These are phyloP conservation scores for Agapanthus africanus DNA, from an alignment of 106 monocot species.

Conservation along the genomic window DNA sequence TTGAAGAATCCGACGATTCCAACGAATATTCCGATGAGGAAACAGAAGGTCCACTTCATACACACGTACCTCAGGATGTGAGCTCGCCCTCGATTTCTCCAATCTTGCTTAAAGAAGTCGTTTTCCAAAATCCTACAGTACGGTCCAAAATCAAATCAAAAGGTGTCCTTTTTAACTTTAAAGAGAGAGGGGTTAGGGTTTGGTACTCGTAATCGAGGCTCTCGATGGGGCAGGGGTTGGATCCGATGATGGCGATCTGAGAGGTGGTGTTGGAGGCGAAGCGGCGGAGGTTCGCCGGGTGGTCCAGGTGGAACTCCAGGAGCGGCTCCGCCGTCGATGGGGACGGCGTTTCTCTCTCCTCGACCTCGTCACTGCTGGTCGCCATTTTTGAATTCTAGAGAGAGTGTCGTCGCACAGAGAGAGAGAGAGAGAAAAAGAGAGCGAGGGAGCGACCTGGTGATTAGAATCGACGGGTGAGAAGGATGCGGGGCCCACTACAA, in stretches of 20 bases:
- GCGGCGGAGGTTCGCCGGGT: constrained; percentile 30
- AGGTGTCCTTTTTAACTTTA: neutral
- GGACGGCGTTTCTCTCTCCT: neutral
- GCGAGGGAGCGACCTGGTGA: neutral
- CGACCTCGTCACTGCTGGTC: neutral
- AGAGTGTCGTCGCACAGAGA: too few species aligned
- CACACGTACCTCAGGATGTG: constrained; percentile 53
- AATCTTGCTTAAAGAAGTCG: constrained; percentile 62
- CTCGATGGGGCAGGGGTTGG: constrained; percentile 82
- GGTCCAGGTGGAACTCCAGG: too few species aligned
- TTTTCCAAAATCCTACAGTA: constrained; percentile 56
- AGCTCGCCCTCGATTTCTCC: constrained; percentile 38
- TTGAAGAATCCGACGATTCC: constrained; percentile 48
- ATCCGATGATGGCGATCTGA: constrained; percentile 82
- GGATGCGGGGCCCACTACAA: too few species aligned
- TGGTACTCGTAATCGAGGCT: constrained; percentile 84
- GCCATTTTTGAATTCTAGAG: neutral
- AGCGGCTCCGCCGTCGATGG: neutral
- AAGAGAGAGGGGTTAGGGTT: neutral
- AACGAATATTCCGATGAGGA: constrained; percentile 41
- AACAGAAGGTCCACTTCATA: constrained; percentile 72
- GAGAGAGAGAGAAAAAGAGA: neutral
- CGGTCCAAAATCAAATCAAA: neutral
- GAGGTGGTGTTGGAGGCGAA: constrained; percentile 58
- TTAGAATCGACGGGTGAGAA: too few species aligned